These are phyloP conservation scores for Lignosus rhinocerotis DNA, from an alignment of 1,284 basidiomycete genomes.

Conservation along the genomic window DNA sequence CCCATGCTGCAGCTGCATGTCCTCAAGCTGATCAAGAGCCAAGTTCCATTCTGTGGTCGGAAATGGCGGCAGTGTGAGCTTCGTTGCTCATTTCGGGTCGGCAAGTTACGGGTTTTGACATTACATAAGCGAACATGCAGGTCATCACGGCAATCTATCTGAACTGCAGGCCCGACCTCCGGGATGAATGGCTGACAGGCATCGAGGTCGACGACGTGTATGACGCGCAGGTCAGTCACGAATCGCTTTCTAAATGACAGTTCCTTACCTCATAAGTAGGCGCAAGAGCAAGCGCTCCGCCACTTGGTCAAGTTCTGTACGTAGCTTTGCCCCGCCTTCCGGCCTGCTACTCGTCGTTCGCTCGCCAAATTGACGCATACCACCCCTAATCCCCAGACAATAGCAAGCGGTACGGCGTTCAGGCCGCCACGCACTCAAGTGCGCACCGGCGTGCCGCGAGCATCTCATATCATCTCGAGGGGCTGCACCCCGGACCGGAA, in stretches of 20 bases:
- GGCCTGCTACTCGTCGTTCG: not conserved
- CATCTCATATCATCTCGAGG: conserved; percentile 77
- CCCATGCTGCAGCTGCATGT: conserved; percentile 94
- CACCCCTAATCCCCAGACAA: conserved; percentile 55
- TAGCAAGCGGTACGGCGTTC: conserved; percentile 76
- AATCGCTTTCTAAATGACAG: not conserved
- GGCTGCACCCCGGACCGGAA: conserved; percentile 73
- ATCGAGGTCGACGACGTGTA: conserved; percentile 90
- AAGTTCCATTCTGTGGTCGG: conserved; percentile 97
- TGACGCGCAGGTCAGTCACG: conserved; percentile 66
- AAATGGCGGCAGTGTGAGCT: conserved; percentile 95
- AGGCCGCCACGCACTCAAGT: conserved; percentile 54
- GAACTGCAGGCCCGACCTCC: conserved; percentile 93
- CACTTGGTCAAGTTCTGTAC: conserved; percentile 93
- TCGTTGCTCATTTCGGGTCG: not conserved
- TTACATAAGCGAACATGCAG: conserved; percentile 90
- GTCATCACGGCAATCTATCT: conserved; percentile 98
- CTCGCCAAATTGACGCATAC: not conserved
- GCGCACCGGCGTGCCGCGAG: conserved; percentile 76
- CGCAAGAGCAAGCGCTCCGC: conserved; percentile 95
- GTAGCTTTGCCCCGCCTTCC: conserved; percentile 27
- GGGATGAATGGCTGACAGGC: conserved; percentile 97
- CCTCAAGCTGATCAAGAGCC: conserved; percentile 98
- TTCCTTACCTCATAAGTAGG: conserved; percentile 44
- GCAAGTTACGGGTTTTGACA: not conserved